Conservation (phyloP, 495 filamentous ascomycete species). For the Podospora didyma region DNA sequence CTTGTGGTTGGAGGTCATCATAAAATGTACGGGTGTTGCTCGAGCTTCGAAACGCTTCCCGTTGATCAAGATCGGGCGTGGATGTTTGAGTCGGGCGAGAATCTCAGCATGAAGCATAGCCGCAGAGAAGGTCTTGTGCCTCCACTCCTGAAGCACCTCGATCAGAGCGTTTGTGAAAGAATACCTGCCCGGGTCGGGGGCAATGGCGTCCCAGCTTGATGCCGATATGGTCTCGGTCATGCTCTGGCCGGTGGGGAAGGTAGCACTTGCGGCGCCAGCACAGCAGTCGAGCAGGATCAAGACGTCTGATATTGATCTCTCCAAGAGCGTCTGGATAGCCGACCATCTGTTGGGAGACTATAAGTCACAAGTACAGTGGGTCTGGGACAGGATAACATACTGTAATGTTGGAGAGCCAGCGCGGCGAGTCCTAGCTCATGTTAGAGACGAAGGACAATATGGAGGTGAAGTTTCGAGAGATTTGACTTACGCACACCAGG, state of each 20-base stretch:
- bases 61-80: slow-evolving; percentile 45
- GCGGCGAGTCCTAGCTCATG: slow-evolving; percentile 18
- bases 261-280: slow-evolving; percentile 47
- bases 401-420: slow-evolving; percentile 42
- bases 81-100: slow-evolving; percentile 48
- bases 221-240: slow-evolving; percentile 52
- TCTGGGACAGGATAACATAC: slow-evolving; percentile 4
- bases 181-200: slow-evolving; percentile 47
- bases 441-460: background rate
- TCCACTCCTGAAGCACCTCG: slow-evolving; percentile 49
- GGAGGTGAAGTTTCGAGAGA: slow-evolving; percentile 20
- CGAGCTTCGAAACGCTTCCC: slow-evolving; percentile 47
- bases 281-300: slow-evolving; percentile 53
- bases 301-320: slow-evolving; percentile 48
- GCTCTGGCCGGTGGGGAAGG: slow-evolving; percentile 43
- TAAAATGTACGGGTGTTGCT: slow-evolving; percentile 48
- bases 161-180: slow-evolving; percentile 50
- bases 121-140: slow-evolving; percentile 41
- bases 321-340: slow-evolving; percentile 50
- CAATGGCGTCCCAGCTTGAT: slow-evolving; percentile 50
- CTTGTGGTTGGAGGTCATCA: slow-evolving; percentile 50
- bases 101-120: slow-evolving; percentile 51
- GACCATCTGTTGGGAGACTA: slow-evolving; percentile 37
- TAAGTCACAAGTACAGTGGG: background rate
- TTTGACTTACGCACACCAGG: slow-evolving; percentile 40